Evolutionary conservation across 345 rosid genomes (phyloP).

Genomic region (Rhodomyrtus tomentosa): DNA sequence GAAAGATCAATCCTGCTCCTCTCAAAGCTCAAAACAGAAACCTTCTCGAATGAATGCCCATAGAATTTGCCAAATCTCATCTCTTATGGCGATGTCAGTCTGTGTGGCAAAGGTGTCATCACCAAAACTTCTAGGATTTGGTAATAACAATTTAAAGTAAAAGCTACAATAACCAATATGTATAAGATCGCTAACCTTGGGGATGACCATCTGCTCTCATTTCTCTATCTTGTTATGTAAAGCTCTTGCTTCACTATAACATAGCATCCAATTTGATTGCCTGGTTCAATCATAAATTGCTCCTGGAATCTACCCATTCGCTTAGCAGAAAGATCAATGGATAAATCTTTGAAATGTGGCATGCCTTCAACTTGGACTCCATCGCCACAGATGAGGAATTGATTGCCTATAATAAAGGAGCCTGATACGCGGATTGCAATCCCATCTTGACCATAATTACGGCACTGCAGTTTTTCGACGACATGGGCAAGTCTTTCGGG

Average conservation of each 20-base stretch:
- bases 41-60: not conserved
- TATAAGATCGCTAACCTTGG: not conserved
- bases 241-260: slow-evolving; percentile 68
- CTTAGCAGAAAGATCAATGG: slow-evolving; percentile 58
- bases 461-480: slow-evolving; percentile 82
- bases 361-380: slow-evolving; percentile 87
- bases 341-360: slow-evolving; percentile 75
- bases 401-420: slow-evolving; percentile 77
- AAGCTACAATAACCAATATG: not conserved
- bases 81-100: not conserved
- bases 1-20: not conserved
- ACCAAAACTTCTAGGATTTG: not conserved
- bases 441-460: slow-evolving; percentile 50
- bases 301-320: slow-evolving; percentile 85
- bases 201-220: not conserved
- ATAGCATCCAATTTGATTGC: slow-evolving; percentile 53
- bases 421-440: slow-evolving; percentile 71
- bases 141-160: not conserved
- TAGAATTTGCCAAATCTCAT: not conserved
- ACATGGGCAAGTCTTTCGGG: slow-evolving; percentile 77
- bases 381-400: slow-evolving; percentile 88
- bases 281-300: slow-evolving; percentile 61
- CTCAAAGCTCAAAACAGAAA: not conserved
- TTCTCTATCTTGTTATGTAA: slow-evolving; percentile 23
- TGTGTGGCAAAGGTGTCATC: not conserved